Evolutionary conservation across 257 asterid species (phyloP).

Genomic region (Solanum verrucosum): DNA sequence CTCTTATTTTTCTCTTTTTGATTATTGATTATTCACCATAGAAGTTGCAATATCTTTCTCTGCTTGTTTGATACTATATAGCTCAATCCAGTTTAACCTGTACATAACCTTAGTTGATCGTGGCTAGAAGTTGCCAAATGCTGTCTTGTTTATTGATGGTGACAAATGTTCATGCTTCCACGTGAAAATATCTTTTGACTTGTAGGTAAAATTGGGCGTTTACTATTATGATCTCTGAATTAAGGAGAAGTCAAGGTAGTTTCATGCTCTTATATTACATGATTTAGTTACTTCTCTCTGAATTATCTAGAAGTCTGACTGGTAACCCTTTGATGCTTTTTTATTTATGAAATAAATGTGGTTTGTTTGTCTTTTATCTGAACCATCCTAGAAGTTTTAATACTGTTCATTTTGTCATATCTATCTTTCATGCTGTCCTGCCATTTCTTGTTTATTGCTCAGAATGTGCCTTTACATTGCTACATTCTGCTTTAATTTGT

Average conservation of each 20-base stretch:
- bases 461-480: background rate
- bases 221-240: slow-evolving; percentile 89
- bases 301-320: background rate
- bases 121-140: slow-evolving; percentile 15
- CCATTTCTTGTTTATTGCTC: background rate
- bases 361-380: background rate
- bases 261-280: slow-evolving; percentile 43
- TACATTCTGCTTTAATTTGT: background rate
- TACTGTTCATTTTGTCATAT: background rate
- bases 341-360: background rate
- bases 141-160: slow-evolving; percentile 38
- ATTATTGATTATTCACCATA: background rate
- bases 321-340: background rate
- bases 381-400: background rate
- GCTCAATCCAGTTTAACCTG: background rate
- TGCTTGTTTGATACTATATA: background rate
- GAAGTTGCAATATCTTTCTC: background rate
- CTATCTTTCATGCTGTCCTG: background rate
- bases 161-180: slow-evolving; percentile 58
- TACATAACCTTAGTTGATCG: background rate
- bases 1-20: background rate
- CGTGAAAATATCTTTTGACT: slow-evolving; percentile 71
- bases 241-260: slow-evolving; percentile 88
- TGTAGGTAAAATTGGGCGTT: slow-evolving; percentile 89
- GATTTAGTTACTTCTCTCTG: background rate